These are phyloP conservation scores for Dorcoceras hygrometricum DNA, from an alignment of 257 asterid species.

Conservation along the genomic window DNA sequence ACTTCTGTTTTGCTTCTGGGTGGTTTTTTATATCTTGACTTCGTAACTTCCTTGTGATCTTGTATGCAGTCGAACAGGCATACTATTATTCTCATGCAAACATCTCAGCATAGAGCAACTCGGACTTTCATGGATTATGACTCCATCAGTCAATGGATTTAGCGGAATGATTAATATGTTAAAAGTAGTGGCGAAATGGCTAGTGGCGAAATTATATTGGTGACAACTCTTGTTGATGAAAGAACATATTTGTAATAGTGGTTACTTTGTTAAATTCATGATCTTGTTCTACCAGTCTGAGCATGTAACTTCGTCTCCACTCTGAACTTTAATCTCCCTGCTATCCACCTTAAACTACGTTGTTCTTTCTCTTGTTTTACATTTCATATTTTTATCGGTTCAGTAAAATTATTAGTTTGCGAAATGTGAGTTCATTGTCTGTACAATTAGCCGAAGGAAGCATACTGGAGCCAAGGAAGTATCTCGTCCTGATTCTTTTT, in stretches of 20 bases:
- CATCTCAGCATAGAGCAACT: slow-evolving; percentile 72
- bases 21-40: neutral
- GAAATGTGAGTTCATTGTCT: neutral
- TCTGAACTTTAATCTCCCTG: neutral
- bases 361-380: neutral
- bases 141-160: too few relatives aligned
- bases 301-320: neutral
- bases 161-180: too few relatives aligned
- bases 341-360: neutral
- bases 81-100: slow-evolving; percentile 87
- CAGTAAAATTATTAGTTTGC: neutral
- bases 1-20: neutral
- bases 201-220: too few relatives aligned
- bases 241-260: too few relatives aligned
- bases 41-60: neutral
- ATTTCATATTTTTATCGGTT: too few relatives aligned
- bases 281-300: neutral
- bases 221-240: too few relatives aligned
- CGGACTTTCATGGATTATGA: slow-evolving; percentile 96
- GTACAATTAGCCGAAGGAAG: neutral
- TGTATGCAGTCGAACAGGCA: slow-evolving; percentile 79
- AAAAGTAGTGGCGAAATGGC: too few relatives aligned
- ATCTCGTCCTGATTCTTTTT: neutral
- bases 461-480: neutral
- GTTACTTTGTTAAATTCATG: neutral